phyloP scores from a whole-genome alignment of 345 rosid genomes.

The Populus simonii region DNA sequence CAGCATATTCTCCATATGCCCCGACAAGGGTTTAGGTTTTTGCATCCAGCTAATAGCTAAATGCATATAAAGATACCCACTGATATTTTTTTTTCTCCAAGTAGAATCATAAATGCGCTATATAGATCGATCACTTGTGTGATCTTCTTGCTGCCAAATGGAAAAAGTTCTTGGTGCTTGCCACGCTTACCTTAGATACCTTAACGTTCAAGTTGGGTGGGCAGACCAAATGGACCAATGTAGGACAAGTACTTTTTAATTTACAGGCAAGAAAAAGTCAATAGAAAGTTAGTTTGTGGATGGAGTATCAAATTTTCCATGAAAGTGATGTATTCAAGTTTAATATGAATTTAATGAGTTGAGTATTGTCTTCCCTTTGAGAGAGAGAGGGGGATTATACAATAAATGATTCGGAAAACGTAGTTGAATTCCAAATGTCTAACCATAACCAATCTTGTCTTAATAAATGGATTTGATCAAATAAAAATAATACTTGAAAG shows the following conservation, averaged over 20 bases:
- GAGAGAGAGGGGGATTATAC: background rate
- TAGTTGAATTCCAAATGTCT: background rate
- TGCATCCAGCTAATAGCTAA: background rate
- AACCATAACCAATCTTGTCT: background rate
- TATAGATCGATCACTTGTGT: background rate
- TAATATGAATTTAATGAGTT: background rate
- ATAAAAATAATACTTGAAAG: background rate
- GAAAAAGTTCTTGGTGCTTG: background rate
- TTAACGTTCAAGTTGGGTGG: slow-evolving; percentile 2
- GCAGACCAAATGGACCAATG: background rate
- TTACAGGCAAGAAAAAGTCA: background rate
- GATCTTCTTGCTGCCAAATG: background rate
- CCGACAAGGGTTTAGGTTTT: background rate
- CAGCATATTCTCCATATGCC: background rate
- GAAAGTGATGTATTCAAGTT: background rate
- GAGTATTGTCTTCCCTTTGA: background rate
- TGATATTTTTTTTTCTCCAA: background rate
- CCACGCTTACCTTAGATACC: background rate
- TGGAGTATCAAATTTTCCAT: background rate
- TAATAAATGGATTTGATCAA: background rate
- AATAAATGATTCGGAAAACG: background rate
- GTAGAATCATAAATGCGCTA: background rate
- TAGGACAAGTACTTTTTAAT: background rate
- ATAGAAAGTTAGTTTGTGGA: background rate
- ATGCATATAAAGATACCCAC: background rate